Conservation (phyloP, 106 monocot genomes). For the Gastrodia elata region DNA sequence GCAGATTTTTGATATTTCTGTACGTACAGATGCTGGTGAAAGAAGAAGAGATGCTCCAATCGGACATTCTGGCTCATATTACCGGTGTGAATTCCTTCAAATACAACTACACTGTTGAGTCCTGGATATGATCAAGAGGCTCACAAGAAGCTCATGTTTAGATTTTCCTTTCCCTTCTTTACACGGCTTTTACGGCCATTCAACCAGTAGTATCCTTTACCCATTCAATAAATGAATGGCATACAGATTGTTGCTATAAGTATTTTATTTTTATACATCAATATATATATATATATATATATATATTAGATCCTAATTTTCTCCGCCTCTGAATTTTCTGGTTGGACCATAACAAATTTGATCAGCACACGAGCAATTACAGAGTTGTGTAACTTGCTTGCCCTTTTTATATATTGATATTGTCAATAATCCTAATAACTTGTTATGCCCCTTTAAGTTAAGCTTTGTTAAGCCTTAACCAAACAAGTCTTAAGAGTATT, state of each 20-base stretch:
- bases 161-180: conserved; percentile 9
- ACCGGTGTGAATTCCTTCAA: conserved; percentile 43
- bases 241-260: conserved; percentile 9
- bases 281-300: too few relatives aligned
- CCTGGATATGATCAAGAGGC: conserved; percentile 25
- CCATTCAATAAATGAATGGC: conserved; percentile 11
- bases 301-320: too few relatives aligned
- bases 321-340: too few relatives aligned
- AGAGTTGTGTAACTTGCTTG: too few relatives aligned
- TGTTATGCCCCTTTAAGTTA: too few relatives aligned
- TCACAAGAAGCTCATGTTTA: background rate
- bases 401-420: too few relatives aligned
- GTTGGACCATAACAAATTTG: too few relatives aligned
- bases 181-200: conserved; percentile 8
- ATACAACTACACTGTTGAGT: conserved; percentile 46
- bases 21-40: conserved; percentile 29
- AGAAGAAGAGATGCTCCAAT: conserved; percentile 32
- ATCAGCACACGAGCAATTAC: too few relatives aligned
- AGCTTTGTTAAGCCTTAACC: too few relatives aligned
- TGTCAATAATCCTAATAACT: too few relatives aligned
- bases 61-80: conserved; percentile 38
- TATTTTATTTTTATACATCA: background rate
- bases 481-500: too few relatives aligned
- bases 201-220: background rate
- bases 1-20: background rate